Evolutionary conservation across 208 protist species (phyloP), one percentile per base, ranked within the genome.

Genomic region (Leishmania turanica): DNA sequence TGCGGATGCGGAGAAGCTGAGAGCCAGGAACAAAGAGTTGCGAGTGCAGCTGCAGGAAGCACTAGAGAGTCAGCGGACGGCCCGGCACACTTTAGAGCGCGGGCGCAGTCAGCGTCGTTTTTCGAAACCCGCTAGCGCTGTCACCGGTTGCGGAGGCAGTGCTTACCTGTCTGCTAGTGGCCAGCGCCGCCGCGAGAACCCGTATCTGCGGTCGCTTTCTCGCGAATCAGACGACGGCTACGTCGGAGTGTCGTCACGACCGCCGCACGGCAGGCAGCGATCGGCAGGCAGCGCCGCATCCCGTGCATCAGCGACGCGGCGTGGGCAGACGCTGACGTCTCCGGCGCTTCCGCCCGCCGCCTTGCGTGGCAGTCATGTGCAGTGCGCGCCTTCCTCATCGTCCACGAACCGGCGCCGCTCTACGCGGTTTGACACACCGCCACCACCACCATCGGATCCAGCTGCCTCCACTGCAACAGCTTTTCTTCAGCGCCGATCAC

Each of bases 1-100:
- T 15, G 82, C 88, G 0, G 90, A 94, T 74, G 81, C 89, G 47
- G 86, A 94, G 79, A 69, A 77, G 40, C 84, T 95, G 54, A 70
- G 85, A 51, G 84, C 81, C 40, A 93, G 89, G 60, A 88, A 93
- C 78, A 70, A 78, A 1, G 84, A 80, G 47, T 81, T 96, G 69
- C 90, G 91, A 5, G 56, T 87, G 27, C 75, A 85, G 62, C 76
- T 95, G 62, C 84, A 85, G 47, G 86, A 78, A 54, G 88, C 83
- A 8, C 81, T 92, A 64, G 91, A 87, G 73, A 85, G 80, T 17
- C 85, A 84, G 7, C 88, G 89, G 51, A 79, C 78, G 70, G 83
- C 78, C 3, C 73, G 82, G 42, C 82, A 77, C 42, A 83, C 87
- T 7, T 60, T 91, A 37, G 81, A 86, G 60, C 66, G 82, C 3